Evolutionary conservation across 192 early-diverging fungal species (phyloP), one percentile per base, ranked within the genome.

Genomic region (Linnemannia exigua): DNA sequence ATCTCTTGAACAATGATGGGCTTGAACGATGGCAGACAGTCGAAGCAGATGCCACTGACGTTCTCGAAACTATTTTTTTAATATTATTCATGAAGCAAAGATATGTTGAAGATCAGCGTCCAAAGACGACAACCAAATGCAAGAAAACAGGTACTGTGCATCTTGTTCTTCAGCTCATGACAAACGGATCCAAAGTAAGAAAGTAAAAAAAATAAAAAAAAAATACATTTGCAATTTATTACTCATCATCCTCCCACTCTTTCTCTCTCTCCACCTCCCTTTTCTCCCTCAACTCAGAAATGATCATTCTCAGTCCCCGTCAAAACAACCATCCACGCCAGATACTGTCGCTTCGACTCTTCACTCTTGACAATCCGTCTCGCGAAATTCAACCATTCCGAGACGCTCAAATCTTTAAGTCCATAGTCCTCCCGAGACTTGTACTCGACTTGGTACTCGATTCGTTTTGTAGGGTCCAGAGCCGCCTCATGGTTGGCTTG

Each of bases 401-500:
- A 12, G 1, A 77, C 46, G n/a, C 87, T 89, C 46, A 93, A 66
- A 51, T 93, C 88, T 36, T 85, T 52, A 83, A 93, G 82, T 8
- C 81, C 79, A 58, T 90, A 92, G 44, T 87, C 88, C 17, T 89
- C 82, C 38, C 77, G 70, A 14, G 88, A 91, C 2, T 86, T 74
- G 54, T 93, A 93, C 72, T 93, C 92, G 20, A 92, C 51, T 66
- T 78, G 67, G 72, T 80, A 93, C 41, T 87, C 79, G 12, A 88
- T 76, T 33, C 68, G 52, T 11, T 73, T 76, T 25, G 44, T 54
- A 25, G 79, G 66, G 46, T 81, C 84, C 44, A 72, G 16, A 2
- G 12, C 9, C 15, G 58, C 28, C 28, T 31, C 28, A n/a, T 3
- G 14, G 51, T 89, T 89, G n/a, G 74, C 79, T 11, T 75, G 36